Percentiles rank a stretch among this genome's conserved stretches.
phyloP scores from a whole-genome alignment of 1,284 basidiomycete species.

The Paramarasmius palmivorus region DNA sequence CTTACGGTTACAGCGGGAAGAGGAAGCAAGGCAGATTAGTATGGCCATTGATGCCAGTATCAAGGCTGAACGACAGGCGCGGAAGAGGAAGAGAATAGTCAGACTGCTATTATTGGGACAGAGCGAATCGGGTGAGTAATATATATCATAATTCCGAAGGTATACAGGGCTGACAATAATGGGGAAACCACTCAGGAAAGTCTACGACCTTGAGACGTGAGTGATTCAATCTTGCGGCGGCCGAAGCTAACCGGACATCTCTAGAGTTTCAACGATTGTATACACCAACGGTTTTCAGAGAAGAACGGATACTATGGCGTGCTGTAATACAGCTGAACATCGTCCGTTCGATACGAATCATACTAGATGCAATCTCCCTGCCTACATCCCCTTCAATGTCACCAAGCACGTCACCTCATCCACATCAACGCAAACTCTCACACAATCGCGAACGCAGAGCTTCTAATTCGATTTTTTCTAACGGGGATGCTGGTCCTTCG shows the following conservation, averaged over 20 bases:
- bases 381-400: conserved; percentile 25
- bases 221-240: conserved; percentile 27
- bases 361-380: conserved; percentile 61
- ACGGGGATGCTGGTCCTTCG: conserved; percentile 4
- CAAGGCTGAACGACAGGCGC: conserved; percentile 58
- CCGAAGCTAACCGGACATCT: conserved; percentile 6
- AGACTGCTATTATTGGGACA: conserved; percentile 70
- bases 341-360: conserved; percentile 71
- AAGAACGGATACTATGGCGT: conserved; percentile 75
- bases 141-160: conserved; percentile 5
- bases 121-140: conserved; percentile 66
- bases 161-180: conserved; percentile 1
- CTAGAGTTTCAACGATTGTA: conserved; percentile 79
- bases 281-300: conserved; percentile 73
- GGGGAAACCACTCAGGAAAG: conserved; percentile 56
- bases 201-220: conserved; percentile 74
- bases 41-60: conserved; percentile 67
- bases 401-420: conserved; percentile 19
- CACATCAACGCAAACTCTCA: conserved; percentile 9
- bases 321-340: conserved; percentile 80
- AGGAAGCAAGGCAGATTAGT: conserved; percentile 61
- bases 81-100: conserved; percentile 64
- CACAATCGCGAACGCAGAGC: not conserved
- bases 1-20: conserved; percentile 54
- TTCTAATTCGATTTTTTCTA: conserved; percentile 1